Base-by-base conservation (phyloP, 2,329 filamentous ascomycete species). In the Fusarium nisikadoi region DNA sequence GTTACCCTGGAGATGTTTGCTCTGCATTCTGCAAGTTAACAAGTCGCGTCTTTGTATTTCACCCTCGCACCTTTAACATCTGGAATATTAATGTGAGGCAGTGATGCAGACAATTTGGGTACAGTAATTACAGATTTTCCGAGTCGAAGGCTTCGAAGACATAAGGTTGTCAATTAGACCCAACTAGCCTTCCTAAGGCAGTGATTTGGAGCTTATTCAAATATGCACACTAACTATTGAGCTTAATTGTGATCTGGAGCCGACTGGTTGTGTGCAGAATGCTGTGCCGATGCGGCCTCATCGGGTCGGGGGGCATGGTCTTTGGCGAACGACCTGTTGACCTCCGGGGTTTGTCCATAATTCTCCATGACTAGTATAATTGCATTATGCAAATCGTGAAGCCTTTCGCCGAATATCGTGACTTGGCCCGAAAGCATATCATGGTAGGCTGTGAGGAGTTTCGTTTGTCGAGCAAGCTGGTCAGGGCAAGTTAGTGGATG, bases 251-350 rank as follows among this genome's bases (percentile, higher is more conserved):
- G 25, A 29, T 29, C 11, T 45, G 11, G 11, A 27, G 23, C 20
- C 12, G 12, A 20, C 41, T 12, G 19, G 23, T 8, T 8, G 3
- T 17, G 4, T n/a, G 20, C 10, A 49, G 20, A 31, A 31, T 17
- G 3, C 14, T 25, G 4, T n/a, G 7, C 10, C 45, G 13, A 12
- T 16, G 45, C 10, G 8, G 10, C 10, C 14, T 13, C 10, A 4
- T 33, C 9, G 11, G 7, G 27, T 6, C 10, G 3, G 6, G 6
- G 16, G 12, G 3, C 14, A 16, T 5, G 20, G 7, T 17, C 14
- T 17, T 3, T 13, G 8, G 10, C 10, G 7, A 52, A 16, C 17
- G 23, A 27, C 10, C 25, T 17, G 13, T n/a, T 12, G 23, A n/a
- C 17, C n/a, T 52, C 49, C 5, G 4, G 19, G 6, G 6, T 16